phyloP scores from a whole-genome alignment of 2,329 filamentous ascomycete species.

The Arthrobotrys entomopaga region DNA sequence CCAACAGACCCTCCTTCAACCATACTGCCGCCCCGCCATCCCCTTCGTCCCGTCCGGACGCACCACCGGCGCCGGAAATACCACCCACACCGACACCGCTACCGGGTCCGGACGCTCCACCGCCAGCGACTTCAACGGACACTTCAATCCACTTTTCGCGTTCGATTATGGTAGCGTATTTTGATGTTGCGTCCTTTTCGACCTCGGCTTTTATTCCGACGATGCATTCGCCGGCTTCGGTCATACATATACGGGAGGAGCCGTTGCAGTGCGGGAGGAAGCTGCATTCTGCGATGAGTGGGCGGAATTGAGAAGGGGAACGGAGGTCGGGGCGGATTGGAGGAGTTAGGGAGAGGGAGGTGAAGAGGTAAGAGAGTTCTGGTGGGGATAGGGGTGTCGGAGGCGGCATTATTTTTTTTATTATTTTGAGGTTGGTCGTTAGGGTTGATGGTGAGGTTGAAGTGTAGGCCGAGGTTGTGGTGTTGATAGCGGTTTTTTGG shows the following conservation, averaged over 20 bases:
- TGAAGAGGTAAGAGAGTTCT: slow-evolving; percentile 94
- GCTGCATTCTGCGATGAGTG: slow-evolving; percentile 86
- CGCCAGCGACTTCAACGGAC: slow-evolving; percentile 89
- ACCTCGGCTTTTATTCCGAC: slow-evolving; percentile 97
- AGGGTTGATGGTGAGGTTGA: slow-evolving; percentile 14
- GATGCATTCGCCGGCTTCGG: slow-evolving; percentile 94
- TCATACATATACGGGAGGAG: slow-evolving; percentile 90
- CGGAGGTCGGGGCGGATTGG: slow-evolving; percentile 92
- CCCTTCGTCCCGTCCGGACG: slow-evolving; percentile 45
- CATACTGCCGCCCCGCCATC: slow-evolving; percentile 52
- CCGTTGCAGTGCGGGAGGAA: slow-evolving; percentile 91
- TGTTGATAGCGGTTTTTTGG: slow-evolving; percentile 13
- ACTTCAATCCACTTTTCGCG: slow-evolving; percentile 81
- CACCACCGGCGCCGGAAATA: slow-evolving; percentile 56
- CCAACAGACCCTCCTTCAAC: slow-evolving; percentile 52
- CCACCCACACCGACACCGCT: slow-evolving; percentile 47
- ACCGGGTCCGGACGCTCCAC: slow-evolving; percentile 77
- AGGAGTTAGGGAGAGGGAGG: slow-evolving; percentile 80
- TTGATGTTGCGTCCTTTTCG: slow-evolving; percentile 69
- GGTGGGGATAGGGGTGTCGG: slow-evolving; percentile 85
- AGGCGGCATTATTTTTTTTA: slow-evolving; percentile 68
- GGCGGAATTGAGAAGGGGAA: slow-evolving; percentile 84
- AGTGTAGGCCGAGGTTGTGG: no score
- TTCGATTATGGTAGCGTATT: slow-evolving; percentile 62
- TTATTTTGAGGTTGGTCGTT: slow-evolving; percentile 8